These are phyloP conservation scores for Calendula officinalis DNA, from an alignment of 129 eudicot species.

Conservation along the genomic window DNA sequence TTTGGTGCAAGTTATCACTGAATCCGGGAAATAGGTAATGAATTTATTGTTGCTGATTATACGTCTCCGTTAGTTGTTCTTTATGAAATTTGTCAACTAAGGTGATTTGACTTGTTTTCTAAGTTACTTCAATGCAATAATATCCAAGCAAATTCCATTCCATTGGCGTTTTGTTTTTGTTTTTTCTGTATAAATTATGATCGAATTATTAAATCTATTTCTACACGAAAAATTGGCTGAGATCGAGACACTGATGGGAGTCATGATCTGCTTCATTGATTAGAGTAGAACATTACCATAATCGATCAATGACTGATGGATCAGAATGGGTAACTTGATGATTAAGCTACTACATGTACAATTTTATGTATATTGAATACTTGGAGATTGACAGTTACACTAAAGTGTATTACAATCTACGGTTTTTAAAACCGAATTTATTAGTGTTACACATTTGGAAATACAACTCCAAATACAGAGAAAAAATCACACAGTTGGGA, in stretches of 20 bases:
- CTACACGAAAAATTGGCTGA: not conserved
- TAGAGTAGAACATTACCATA: not conserved
- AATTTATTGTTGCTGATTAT: not conserved
- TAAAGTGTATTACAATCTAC: not conserved
- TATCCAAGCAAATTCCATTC: not conserved
- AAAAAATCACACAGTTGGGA: not conserved
- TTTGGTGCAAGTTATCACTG: conserved; percentile 65
- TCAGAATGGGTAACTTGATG: conserved; percentile 2
- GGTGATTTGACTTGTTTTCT: conserved; percentile 21
- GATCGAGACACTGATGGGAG: conserved; percentile 5
- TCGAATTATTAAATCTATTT: not conserved
- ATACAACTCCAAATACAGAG: not conserved
- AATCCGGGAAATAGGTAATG: conserved; percentile 38
- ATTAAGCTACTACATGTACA: not conserved
- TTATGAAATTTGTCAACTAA: not conserved
- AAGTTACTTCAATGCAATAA: conserved; percentile 20
- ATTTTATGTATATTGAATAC: not conserved
- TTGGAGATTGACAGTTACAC: conserved; percentile 8
- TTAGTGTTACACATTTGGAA: conserved; percentile 5
- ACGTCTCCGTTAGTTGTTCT: not conserved
- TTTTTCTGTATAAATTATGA: conserved; percentile 1
- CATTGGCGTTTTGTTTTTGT: conserved; percentile 5
- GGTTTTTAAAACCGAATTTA: conserved; percentile 3
- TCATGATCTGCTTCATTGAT: conserved; percentile 1
- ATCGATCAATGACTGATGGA: not conserved